Percentiles rank a stretch among this genome's conserved stretches.
Evolutionary conservation across 768 basidiomycete genomes (phyloP).

Genomic region (Trametes sanguinea): DNA sequence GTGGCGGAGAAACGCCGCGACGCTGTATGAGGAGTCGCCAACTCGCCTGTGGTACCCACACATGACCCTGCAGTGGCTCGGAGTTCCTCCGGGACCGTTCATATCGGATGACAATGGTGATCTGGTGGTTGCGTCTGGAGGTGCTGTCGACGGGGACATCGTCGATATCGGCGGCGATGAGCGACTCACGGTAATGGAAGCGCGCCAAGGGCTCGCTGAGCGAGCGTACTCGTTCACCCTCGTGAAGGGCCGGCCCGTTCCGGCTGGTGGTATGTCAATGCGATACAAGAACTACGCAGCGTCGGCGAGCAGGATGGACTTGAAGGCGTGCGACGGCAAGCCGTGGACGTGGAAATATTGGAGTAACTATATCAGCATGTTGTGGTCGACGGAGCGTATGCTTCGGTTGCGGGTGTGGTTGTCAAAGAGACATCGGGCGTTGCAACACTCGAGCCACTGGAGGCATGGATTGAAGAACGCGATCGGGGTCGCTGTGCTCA

Average conservation of each 20-base stretch:
- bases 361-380: constrained; percentile 21
- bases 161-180: constrained; percentile 24
- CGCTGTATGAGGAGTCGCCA: constrained; percentile 34
- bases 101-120: constrained; percentile 32
- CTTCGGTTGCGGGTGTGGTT: constrained; percentile 37
- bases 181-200: constrained; percentile 35
- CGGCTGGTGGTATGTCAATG: constrained; percentile 10
- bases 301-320: constrained; percentile 10
- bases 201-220: constrained; percentile 38
- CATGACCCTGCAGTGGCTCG: constrained; percentile 45
- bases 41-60: constrained; percentile 44
- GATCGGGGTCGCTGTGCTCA: constrained; percentile 43
- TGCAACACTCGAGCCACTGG: constrained; percentile 45
- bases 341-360: constrained; percentile 16
- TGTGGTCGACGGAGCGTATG: constrained; percentile 26
- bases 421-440: constrained; percentile 33
- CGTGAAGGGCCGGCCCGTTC: constrained; percentile 12
- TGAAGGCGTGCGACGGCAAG: background rate
- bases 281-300: constrained; percentile 9
- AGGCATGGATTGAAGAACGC: constrained; percentile 50
- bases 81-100: constrained; percentile 38
- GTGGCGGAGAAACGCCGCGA: constrained; percentile 35
- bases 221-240: constrained; percentile 20
- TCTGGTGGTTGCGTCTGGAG: constrained; percentile 1
- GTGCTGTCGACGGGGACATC: background rate